A percentile compares a stretch with the other conserved stretches of the same genome.
Evolutionary conservation across 352 stramenopile species (phyloP).

Genomic region (Globisporangium megalacanthum): DNA sequence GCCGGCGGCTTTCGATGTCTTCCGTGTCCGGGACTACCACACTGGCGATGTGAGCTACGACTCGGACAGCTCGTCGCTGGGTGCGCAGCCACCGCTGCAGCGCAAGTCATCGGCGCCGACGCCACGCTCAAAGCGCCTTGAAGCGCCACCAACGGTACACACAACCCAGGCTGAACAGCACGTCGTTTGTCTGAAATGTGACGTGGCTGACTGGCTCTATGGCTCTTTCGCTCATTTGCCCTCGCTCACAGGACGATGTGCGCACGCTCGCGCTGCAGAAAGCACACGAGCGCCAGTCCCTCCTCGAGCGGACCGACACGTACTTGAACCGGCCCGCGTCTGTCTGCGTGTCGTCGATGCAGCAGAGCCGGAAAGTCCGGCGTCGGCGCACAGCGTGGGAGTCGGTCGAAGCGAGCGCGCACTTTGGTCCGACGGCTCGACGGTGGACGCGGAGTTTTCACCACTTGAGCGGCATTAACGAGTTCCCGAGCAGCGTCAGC

Average conservation of each 20-base stretch:
- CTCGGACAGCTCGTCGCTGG: conserved; percentile 42
- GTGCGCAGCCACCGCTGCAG: conserved; percentile 26
- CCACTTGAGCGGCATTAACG: conserved; percentile 50
- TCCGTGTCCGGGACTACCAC: conserved; percentile 20
- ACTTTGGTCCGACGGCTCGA: conserved; percentile 48
- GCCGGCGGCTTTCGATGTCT: conserved; percentile 25
- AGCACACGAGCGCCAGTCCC: conserved; percentile 33
- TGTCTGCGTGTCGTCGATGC: conserved; percentile 46
- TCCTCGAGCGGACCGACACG: conserved; percentile 54
- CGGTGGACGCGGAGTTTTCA: conserved; percentile 70
- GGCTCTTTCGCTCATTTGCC: too few relatives aligned
- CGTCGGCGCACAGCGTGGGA: conserved; percentile 50
- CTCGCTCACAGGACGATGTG: neutral
- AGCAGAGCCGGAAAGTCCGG: conserved; percentile 30
- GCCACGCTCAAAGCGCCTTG: conserved; percentile 25
- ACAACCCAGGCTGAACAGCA: neutral
- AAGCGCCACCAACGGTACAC: neutral
- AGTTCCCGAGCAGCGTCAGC: conserved; percentile 31
- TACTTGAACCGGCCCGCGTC: conserved; percentile 46
- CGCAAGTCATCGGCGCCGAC: conserved; percentile 59
- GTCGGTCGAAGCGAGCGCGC: conserved; percentile 44
- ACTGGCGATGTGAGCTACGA: conserved; percentile 21
- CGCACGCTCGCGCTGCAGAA: conserved; percentile 1
- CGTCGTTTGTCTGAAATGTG: neutral
- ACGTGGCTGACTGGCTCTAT: neutral